These are phyloP conservation scores for Hebeloma cylindrosporum DNA, from an alignment of 768 basidiomycete genomes.

Conservation along the genomic window DNA sequence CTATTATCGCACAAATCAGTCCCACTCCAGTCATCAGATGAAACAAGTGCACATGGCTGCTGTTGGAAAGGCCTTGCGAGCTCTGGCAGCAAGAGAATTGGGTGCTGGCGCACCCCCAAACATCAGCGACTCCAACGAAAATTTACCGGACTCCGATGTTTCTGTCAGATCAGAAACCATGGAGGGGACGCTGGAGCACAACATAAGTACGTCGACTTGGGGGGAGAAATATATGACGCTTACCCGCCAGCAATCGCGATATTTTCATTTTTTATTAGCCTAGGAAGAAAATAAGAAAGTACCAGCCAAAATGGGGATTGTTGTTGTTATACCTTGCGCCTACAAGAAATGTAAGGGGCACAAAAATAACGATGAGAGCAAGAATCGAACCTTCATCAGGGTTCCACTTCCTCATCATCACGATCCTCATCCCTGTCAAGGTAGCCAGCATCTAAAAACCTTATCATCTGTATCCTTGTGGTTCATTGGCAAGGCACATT, in stretches of 20 bases:
- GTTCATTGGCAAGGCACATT: no score
- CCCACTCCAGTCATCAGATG: neutral
- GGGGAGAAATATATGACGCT: constrained; percentile 1
- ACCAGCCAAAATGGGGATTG: neutral
- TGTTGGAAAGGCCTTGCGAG: constrained; percentile 45
- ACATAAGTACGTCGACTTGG: neutral
- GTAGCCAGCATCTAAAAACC: constrained; percentile 54
- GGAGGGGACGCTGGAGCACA: constrained; percentile 48
- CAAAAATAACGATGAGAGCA: constrained; percentile 6
- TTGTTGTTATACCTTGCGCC: constrained; percentile 17
- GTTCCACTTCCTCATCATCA: constrained; percentile 58
- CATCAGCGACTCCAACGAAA: constrained; percentile 46
- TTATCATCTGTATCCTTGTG: no score
- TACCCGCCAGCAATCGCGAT: constrained; percentile 56
- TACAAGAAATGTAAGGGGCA: constrained; percentile 13
- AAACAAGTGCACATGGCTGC: constrained; percentile 38
- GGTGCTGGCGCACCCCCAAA: constrained; percentile 57
- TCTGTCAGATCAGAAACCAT: constrained; percentile 62
- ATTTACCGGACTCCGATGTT: constrained; percentile 38
- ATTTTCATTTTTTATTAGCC: constrained; percentile 53
- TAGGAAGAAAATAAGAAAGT: constrained; percentile 15
- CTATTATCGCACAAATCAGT: constrained; percentile 23
- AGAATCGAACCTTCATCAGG: constrained; percentile 47
- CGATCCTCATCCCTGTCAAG: constrained; percentile 52
- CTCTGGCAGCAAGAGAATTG: constrained; percentile 44